These are phyloP conservation scores for Corymbia maculata DNA, from an alignment of 345 rosid species.

Conservation along the genomic window DNA sequence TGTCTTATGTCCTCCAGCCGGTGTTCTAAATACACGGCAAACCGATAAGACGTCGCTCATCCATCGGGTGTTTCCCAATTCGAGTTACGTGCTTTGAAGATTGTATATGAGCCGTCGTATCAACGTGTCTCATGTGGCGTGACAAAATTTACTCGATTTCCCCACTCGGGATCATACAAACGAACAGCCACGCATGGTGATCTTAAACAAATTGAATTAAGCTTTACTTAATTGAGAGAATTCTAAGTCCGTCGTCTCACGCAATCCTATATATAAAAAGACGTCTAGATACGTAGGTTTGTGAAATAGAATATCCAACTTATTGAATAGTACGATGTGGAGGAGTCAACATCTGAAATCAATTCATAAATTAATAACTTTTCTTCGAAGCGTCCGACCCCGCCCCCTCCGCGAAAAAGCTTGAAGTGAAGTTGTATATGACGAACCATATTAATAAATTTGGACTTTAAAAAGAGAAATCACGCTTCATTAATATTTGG, in stretches of 20 bases:
- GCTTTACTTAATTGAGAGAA: neutral
- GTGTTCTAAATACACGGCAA: neutral
- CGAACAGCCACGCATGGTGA: neutral
- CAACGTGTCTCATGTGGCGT: neutral
- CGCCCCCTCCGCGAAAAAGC: too few species aligned
- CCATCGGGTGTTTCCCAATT: neutral
- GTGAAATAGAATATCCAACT: neutral
- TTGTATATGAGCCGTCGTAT: neutral
- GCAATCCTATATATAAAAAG: neutral
- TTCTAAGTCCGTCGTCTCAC: neutral
- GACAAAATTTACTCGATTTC: neutral
- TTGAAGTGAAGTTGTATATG: neutral
- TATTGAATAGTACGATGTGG: neutral
- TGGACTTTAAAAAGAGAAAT: neutral
- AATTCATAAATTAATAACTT: neutral
- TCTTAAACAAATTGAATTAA: neutral
- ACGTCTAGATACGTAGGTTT: neutral
- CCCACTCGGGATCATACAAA: neutral
- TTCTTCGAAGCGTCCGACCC: neutral
- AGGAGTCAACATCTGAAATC: neutral
- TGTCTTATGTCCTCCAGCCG: neutral
- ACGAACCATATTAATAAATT: neutral
- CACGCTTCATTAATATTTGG: neutral
- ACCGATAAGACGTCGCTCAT: neutral
- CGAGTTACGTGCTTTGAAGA: neutral